phyloP scores from a whole-genome alignment of 306 rosid genomes.

The Vigna nakashimae region DNA sequence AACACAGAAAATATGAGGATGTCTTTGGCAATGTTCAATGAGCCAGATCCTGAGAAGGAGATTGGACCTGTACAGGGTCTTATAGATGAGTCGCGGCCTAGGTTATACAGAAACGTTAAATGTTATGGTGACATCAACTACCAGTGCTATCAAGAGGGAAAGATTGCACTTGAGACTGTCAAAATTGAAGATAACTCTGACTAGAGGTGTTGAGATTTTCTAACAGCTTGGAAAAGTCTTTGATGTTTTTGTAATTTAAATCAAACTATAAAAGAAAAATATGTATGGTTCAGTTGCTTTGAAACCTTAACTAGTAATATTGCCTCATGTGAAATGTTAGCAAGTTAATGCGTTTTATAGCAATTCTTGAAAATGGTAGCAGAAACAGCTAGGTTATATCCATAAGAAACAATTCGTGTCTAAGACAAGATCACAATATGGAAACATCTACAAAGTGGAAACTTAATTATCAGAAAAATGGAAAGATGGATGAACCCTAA shows the following conservation, averaged over 20 bases:
- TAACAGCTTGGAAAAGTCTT: background rate
- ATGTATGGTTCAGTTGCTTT: background rate
- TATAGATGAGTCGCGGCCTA: slow-evolving; percentile 51
- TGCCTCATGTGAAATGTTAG: no score
- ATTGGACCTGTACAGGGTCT: slow-evolving; percentile 55
- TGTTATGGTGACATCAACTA: slow-evolving; percentile 54
- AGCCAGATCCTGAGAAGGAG: slow-evolving; percentile 57
- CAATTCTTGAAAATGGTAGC: no score
- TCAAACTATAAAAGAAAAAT: background rate
- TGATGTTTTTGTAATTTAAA: slow-evolving; percentile 7
- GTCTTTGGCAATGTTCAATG: slow-evolving; percentile 54
- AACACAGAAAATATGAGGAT: slow-evolving; percentile 57
- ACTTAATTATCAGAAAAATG: no score
- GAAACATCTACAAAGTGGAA: no score
- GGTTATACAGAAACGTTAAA: slow-evolving; percentile 51
- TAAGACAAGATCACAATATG: no score
- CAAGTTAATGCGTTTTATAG: no score
- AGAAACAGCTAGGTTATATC: no score
- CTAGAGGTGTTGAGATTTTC: slow-evolving; percentile 35
- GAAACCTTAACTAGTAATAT: background rate
- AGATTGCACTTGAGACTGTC: slow-evolving; percentile 55
- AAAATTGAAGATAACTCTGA: slow-evolving; percentile 24
- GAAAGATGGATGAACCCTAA: no score
- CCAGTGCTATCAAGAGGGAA: slow-evolving; percentile 59
- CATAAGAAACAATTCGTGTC: no score